Conservation (phyloP, 306 rosid genomes). For the Quercus agrifolia region DNA sequence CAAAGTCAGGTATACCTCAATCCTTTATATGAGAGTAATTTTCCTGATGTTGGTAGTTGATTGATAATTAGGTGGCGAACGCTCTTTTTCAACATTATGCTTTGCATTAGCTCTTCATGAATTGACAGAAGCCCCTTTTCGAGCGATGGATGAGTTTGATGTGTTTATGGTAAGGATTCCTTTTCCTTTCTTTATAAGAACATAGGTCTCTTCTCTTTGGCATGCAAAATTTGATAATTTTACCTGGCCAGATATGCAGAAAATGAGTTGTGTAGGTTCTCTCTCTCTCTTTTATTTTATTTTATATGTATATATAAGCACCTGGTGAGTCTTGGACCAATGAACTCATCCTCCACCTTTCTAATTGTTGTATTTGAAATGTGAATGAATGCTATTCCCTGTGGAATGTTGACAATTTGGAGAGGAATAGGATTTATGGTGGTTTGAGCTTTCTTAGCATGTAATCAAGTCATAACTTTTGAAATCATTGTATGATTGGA, state of each 20-base stretch:
- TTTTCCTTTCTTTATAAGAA: neutral
- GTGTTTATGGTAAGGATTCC: conserved; percentile 73
- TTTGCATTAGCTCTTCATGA: conserved; percentile 88
- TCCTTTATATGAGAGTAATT: neutral
- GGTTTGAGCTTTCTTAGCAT: neutral
- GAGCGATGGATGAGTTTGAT: conserved; percentile 98
- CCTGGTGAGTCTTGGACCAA: no score
- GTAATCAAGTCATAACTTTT: neutral
- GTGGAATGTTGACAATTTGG: neutral
- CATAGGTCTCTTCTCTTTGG: neutral
- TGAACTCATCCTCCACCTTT: no score
- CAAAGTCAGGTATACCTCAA: neutral
- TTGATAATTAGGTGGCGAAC: conserved; percentile 75
- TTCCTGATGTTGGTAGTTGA: neutral
- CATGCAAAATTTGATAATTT: neutral
- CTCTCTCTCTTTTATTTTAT: no score
- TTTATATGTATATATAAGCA: no score
- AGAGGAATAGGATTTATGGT: neutral
- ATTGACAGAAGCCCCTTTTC: conserved; percentile 92
- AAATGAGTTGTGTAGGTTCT: neutral
- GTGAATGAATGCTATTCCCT: neutral
- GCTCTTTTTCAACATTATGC: conserved; percentile 94
- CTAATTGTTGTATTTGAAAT: neutral
- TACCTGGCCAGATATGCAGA: neutral
- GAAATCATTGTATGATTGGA: neutral